Evolutionary conservation across 2,329 filamentous ascomycete species (phyloP).

Genomic region (Apiospora phragmitis): DNA sequence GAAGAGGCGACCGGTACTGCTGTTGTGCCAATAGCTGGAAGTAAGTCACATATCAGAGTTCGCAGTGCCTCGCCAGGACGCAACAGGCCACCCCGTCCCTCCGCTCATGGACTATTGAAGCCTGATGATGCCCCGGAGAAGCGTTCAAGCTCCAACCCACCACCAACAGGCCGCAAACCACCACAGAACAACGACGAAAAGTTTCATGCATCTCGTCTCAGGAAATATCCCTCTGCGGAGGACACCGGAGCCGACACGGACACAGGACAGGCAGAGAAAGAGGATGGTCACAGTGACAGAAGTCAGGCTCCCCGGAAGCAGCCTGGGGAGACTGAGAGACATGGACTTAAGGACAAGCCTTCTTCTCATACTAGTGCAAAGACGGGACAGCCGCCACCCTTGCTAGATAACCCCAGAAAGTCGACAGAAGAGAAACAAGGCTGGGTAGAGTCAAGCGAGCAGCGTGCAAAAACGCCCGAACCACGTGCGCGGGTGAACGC

Average conservation of each 20-base stretch:
- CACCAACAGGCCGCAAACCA: background rate
- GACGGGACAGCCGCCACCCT: background rate
- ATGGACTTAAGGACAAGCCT: background rate
- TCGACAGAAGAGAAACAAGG: background rate
- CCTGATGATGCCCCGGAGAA: background rate
- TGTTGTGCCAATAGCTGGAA: background rate
- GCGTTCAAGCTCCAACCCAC: background rate
- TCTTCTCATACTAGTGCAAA: background rate
- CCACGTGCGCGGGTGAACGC: background rate
- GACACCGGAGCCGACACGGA: background rate
- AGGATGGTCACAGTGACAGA: background rate
- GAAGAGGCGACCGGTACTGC: background rate
- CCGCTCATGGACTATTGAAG: background rate
- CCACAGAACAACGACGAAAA: background rate
- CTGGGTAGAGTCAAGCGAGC: background rate
- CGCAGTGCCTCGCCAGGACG: background rate
- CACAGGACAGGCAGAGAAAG: background rate
- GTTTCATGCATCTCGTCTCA: background rate
- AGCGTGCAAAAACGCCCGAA: background rate
- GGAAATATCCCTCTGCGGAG: background rate
- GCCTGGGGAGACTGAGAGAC: background rate
- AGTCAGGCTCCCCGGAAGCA: background rate
- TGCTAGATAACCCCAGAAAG: background rate
- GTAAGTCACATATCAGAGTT: background rate
- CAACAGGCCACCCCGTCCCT: background rate